Base-by-base conservation (phyloP, 768 basidiomycete species). In the Dendrothele bispora region DNA sequence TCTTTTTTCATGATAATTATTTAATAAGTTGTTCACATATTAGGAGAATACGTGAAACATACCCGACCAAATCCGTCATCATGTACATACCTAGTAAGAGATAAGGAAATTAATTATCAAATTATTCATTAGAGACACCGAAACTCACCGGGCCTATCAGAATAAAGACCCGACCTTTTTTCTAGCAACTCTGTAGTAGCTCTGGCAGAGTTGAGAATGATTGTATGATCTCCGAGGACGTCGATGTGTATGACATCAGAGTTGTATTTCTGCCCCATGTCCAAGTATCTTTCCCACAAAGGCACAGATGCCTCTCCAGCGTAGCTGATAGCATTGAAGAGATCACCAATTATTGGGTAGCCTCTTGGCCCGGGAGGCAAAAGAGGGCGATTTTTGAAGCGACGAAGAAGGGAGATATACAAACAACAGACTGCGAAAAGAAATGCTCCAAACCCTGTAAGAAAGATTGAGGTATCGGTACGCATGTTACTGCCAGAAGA, bases 121-220 rank as follows among this genome's bases (percentile, higher is more conserved):
- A 21, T n/a, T 20, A 1, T 12, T 28, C 7, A 42, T 14, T 39
- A 8, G 44, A 53, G 44, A 17, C n/a, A n/a, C n/a, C n/a, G 58
- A 15, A 5, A 45, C 39, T 46, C 35, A 14, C 51, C 32, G 5
- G 66, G 65, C 3, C 71, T 53, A 38, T 72, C 69, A 2, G 71
- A 67, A 42, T 69, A 74, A 14, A 62, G 67, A 38, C 55, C 45
- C 5, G 71, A 65, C n/a, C 69, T 60, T 10, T 62, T 62, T 27
- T 72, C 68, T 18, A 72, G 61, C 20, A 72, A 57, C 18, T 73
- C 70, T 35, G 50, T 58, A 20, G 63, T 59, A 14, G 69, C 55
- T 26, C 64, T 57, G 27, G 58, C 47, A 1, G 71, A 67, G 48
- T 65, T 70, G 38, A 73, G 55, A 29, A 71, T 48, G 25, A 71